These are phyloP conservation scores for Colletotrichum lentis DNA, from an alignment of 2,329 filamentous ascomycete genomes.

Conservation along the genomic window DNA sequence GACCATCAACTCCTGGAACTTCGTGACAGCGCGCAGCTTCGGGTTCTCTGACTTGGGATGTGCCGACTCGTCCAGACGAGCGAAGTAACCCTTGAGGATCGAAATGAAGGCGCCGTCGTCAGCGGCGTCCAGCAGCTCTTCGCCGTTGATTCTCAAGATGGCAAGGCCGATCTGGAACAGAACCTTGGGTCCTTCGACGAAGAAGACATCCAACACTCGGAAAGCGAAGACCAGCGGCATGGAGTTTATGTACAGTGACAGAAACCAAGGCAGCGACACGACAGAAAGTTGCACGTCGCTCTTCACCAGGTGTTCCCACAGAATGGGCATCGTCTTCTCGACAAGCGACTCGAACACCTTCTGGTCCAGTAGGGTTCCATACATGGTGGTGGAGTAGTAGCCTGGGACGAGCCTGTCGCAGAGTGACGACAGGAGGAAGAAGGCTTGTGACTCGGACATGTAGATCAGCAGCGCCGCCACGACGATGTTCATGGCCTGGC, in stretches of 20 bases:
- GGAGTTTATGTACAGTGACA: slow-evolving; percentile 98
- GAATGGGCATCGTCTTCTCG: slow-evolving; percentile 98
- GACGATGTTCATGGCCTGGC: slow-evolving; percentile 99
- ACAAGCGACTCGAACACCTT: slow-evolving; percentile 97
- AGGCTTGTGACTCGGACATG: slow-evolving; percentile 95
- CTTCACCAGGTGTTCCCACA: slow-evolving; percentile 98
- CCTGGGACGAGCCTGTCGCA: slow-evolving; percentile 94
- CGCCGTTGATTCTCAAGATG: slow-evolving; percentile 96
- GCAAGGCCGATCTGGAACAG: slow-evolving; percentile 96
- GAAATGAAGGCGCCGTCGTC: slow-evolving; percentile 98
- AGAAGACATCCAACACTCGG: slow-evolving; percentile 95
- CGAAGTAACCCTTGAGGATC: slow-evolving; percentile 93
- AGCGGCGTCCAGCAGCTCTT: slow-evolving; percentile 89
- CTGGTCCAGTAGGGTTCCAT: slow-evolving; percentile 94
- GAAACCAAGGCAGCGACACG: slow-evolving; percentile 96
- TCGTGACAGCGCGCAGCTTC: slow-evolving; percentile 90
- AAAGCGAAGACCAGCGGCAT: slow-evolving; percentile 99
- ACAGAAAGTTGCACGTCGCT: slow-evolving; percentile 97
- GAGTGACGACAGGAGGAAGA: slow-evolving; percentile 88
- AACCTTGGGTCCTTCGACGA: slow-evolving; percentile 96
- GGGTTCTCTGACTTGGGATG: slow-evolving; percentile 95
- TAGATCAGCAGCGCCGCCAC: slow-evolving; percentile 98
- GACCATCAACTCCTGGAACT: slow-evolving; percentile 98
- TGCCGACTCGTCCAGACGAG: slow-evolving; percentile 90
- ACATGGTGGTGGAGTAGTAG: slow-evolving; percentile 99